Evolutionary conservation across 192 early-diverging fungal genomes (phyloP), one percentile per base, ranked within the genome.

Genomic region (Coemansia javaensis): DNA sequence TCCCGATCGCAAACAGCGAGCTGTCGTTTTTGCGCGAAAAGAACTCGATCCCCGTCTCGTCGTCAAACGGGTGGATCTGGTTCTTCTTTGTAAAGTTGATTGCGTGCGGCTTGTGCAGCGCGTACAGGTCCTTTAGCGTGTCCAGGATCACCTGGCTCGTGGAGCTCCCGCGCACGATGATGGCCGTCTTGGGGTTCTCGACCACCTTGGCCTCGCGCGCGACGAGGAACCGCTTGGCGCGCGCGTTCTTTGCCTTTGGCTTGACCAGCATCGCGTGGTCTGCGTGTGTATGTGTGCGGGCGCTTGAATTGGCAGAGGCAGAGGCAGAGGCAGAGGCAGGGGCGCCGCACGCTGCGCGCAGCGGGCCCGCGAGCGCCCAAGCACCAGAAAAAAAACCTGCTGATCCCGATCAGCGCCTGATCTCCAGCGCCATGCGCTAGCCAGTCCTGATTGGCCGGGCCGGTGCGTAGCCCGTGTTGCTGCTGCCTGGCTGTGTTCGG

Each of bases 21-120:
- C 88, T 78, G 76, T 99, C 94, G 66, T 97, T 97, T 76, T 97
- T 99, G 60, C 83, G 81, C n/a, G 88, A 83, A 49, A 97, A 90
- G 47, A 97, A 96, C 73, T 99, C 89, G 21, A 95, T 73, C 31
- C 83, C 82, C 20, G 86, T 84, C 12, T 90, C 84, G 50, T 97
- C 89, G 53, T 99, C 97, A 58, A 99, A 99, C 23, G 97, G 97
- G 33, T 89, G 88, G 50, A 99, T 83, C 47, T 92, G 86, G 58
- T 99, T 97, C 66, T 90, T 94, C 59, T 93, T 94, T 53, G 81
- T 80, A 65, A 99, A 95, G 49, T 89, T 80, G 40, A 93, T 76
- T 8, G 82, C 90, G 41, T 95, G 75, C 7, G 94, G 88, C 58
- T 91, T 89, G 75, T 93, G 94, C 34, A 99, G 75, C 47, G 84